Evolutionary conservation across 2,329 filamentous ascomycete genomes (phyloP).

Genomic region (Fusarium drepaniforme): DNA sequence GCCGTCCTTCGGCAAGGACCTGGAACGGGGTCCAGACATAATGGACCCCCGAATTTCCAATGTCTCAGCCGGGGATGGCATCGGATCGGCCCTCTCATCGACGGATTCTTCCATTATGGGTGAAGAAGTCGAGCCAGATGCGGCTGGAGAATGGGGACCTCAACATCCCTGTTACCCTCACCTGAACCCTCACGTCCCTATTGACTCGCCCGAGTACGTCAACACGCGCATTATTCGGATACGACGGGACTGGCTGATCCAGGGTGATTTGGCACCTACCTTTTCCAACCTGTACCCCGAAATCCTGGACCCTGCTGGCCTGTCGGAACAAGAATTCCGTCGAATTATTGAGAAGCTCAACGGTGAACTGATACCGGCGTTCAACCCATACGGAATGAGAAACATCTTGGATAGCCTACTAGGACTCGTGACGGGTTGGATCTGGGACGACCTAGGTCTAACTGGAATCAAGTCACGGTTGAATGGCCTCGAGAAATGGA

Average conservation of each 20-base stretch:
- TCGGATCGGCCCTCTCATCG: slow-evolving; percentile 68
- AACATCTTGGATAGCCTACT: slow-evolving; percentile 85
- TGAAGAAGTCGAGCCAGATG: slow-evolving; percentile 73
- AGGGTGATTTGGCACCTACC: slow-evolving; percentile 90
- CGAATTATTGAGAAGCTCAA: slow-evolving; percentile 86
- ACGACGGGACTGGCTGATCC: slow-evolving; percentile 89
- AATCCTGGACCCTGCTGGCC: slow-evolving; percentile 85
- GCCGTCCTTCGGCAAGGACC: slow-evolving; percentile 61
- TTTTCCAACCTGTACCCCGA: slow-evolving; percentile 98
- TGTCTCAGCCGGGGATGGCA: slow-evolving; percentile 62
- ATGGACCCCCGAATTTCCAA: slow-evolving; percentile 60
- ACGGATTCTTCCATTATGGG: slow-evolving; percentile 72
- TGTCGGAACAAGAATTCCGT: slow-evolving; percentile 90
- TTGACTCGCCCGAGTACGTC: slow-evolving; percentile 78
- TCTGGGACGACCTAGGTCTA: slow-evolving; percentile 92
- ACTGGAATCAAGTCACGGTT: slow-evolving; percentile 81
- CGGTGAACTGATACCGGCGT: slow-evolving; percentile 78
- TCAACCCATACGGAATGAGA: slow-evolving; percentile 80
- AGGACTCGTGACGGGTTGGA: slow-evolving; percentile 88
- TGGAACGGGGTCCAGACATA: slow-evolving; percentile 66
- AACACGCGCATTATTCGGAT: slow-evolving; percentile 93
- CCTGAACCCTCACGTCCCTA: slow-evolving; percentile 88
- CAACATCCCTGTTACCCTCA: slow-evolving; percentile 96
- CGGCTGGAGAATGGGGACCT: slow-evolving; percentile 89
- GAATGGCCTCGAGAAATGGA: slow-evolving; percentile 79